A percentile compares a stretch with the other conserved stretches of the same genome.
These are phyloP conservation scores for Naganishia liquefaciens DNA, from an alignment of 1,284 basidiomycete species.

Conservation along the genomic window DNA sequence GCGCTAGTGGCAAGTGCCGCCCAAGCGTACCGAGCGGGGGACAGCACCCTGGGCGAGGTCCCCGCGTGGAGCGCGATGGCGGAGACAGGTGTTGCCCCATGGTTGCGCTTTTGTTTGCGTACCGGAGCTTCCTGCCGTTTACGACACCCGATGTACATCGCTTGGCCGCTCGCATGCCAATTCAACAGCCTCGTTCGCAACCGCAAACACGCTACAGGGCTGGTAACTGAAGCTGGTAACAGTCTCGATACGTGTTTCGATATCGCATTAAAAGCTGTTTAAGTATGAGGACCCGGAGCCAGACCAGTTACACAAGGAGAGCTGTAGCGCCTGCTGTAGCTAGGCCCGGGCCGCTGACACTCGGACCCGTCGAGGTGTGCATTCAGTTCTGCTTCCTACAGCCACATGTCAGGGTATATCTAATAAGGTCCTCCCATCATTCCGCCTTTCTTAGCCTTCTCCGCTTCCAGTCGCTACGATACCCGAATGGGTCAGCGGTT, in stretches of 20 bases:
- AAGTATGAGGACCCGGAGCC: no score
- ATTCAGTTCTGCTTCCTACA: no score
- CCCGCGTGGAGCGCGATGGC: no score
- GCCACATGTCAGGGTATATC: not conserved
- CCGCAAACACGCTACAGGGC: no score
- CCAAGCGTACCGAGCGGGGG: not conserved
- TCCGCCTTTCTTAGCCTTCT: conserved; percentile 55
- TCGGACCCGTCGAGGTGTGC: not conserved
- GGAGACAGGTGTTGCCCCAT: not conserved
- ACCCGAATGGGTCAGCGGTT: conserved; percentile 27
- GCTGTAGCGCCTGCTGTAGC: no score
- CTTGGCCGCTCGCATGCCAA: not conserved
- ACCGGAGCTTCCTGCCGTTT: not conserved
- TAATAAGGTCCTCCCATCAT: conserved; percentile 24
- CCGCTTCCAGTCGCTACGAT: conserved; percentile 75
- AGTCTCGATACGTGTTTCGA: no score
- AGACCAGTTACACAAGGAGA: no score
- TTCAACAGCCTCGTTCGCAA: not conserved
- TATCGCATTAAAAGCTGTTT: no score
- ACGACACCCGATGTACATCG: not conserved
- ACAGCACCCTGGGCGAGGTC: not conserved
- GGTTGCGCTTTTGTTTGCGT: not conserved
- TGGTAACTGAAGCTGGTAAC: no score
- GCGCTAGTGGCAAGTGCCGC: no score
- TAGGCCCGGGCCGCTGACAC: no score